Evolutionary conservation across 176 grass and related monocot genomes (phyloP), one percentile per base, ranked within the genome.

Genomic region (Luzula sylvatica): DNA sequence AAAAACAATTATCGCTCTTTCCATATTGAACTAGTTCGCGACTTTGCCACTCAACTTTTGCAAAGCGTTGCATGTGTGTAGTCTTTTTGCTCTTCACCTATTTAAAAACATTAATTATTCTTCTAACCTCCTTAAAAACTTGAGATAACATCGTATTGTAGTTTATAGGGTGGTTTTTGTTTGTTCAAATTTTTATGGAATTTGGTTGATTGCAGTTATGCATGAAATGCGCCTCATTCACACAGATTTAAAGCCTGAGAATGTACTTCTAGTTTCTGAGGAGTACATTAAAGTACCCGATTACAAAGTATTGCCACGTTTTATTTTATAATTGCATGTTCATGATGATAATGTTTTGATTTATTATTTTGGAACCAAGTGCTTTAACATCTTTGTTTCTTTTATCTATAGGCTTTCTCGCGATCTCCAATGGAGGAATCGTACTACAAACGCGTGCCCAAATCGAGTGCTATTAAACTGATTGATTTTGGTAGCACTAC

Each of bases 181-280:
- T 56, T 55, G 38, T 75, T 74, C 81, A 86, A 71, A 78, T 78
- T 32, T 78, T 79, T 55, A 40, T 49, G 69, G 20, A 75, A 69
- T 58, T 76, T 76, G 78, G 70, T 75, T 67, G 80, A 53, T 76
- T 98, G 85, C 92, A 90, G 92, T 90, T 85, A 87, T 98, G 85
- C 92, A 87, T 90, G 92, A 87, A 28, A 71, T 90, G 92, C 78
- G 72, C 71, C 86, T 98, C 81, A 80, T 98, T 80, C 86, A 98
- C 81, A 98, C 92, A 86, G 92, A 98, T 90, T 90, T 90, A 90
- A 98, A 90, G 92, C 92, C 85, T 80, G 92, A 98, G 92, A 98
- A 98, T 75, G 79, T 98, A 77, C 92, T 98, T 65, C 92, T 98
- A 77, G 81, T 87, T 83, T 98, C 92, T 54, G 68, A 74, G 15